A percentile compares a stretch with the other conserved stretches of the same genome.
Evolutionary conservation across 192 early-diverging fungal genomes (phyloP).

Genomic region (Coemansia sp.): DNA sequence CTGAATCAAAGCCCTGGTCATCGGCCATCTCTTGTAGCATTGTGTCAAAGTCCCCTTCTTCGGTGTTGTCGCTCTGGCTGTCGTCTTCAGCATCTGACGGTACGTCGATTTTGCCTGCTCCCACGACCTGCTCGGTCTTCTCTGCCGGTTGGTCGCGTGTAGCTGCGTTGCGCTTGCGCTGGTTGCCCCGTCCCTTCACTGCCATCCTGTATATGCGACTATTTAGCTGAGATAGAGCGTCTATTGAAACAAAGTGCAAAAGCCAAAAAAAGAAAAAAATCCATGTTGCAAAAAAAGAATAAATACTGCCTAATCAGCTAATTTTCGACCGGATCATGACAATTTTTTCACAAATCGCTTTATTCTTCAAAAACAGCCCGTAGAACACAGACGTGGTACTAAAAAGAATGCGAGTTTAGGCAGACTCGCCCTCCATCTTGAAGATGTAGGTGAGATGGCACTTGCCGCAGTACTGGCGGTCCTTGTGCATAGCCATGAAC

Average conservation of each 20-base stretch:
- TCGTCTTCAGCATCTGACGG: conserved; percentile 33
- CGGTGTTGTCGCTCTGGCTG: conserved; percentile 20
- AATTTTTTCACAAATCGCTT: conserved; percentile 1
- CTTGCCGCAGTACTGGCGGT: conserved; percentile 98
- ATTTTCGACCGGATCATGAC: background rate
- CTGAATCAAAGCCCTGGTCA: conserved; percentile 56
- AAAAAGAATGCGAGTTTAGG: conserved; percentile 15
- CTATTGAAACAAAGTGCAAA: background rate
- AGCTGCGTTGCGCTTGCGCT: conserved; percentile 36
- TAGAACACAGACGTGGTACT: background rate
- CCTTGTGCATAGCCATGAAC: conserved; percentile 98
- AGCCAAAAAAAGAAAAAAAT: background rate
- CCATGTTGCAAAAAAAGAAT: conserved; percentile 36
- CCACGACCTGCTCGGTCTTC: conserved; percentile 19
- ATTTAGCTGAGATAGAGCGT: background rate
- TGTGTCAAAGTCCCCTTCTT: conserved; percentile 46
- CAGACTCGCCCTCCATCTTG: conserved; percentile 71
- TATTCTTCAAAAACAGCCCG: background rate
- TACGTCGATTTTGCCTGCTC: conserved; percentile 24
- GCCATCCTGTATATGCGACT: conserved; percentile 9
- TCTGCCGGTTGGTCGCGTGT: conserved; percentile 21
- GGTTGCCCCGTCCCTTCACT: conserved; percentile 16
- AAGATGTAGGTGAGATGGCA: conserved; percentile 96
- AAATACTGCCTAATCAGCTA: conserved; percentile 2
- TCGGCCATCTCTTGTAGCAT: conserved; percentile 33